Base-by-base conservation (phyloP, 2,329 filamentous ascomycete species). In the Raffaelea albimanens region DNA sequence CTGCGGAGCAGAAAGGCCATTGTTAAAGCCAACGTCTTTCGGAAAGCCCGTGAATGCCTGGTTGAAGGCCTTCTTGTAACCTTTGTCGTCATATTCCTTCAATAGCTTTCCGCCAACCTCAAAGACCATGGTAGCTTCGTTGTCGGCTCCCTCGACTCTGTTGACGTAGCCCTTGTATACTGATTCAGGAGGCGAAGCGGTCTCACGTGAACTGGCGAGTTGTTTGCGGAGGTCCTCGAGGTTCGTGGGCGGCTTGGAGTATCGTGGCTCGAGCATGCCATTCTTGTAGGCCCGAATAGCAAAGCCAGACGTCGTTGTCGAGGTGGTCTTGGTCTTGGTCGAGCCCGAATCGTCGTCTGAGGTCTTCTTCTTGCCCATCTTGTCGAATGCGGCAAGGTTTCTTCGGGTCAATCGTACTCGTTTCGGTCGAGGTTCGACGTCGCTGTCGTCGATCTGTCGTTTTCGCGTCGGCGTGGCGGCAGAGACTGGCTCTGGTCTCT, bases 21-120 rank as follows among this genome's bases (percentile, higher is more conserved):
- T 51, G 44, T 61, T 60, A 47, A 60, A 58, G 16, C 56, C 55
- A 31, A 59, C 51, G 41, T 58, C 45, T 21, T 52, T 58, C n/a
- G 58, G 55, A 31, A 58, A 57, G 47, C 19, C 47, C 18, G 50
- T 59, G 22, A 59, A 56, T 23, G 52, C 49, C 38, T 48, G 49
- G 47, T 48, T 48, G 34, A 54, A 50, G 3, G n/a, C 33, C 38
- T 13, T 31, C 4, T 19, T 5, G 45, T 55, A 55, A 21, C 44
- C 44, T 4, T 45, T 36, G 29, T 47, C 43, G 20, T 45, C 45
- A 34, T 54, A 51, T 3, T 47, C 21, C 50, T 58, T 58, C 31
- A 61, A 16, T 38, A 60, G 40, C 23, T 29, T 14, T 4, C 34
- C 36, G 40, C 41, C 23, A 3, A 36, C 39, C 40, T 55, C 36